A percentile compares a stretch with the other conserved stretches of the same genome.
phyloP scores from a whole-genome alignment of 192 early-diverging fungal genomes.

The Backusella morwellensis region DNA sequence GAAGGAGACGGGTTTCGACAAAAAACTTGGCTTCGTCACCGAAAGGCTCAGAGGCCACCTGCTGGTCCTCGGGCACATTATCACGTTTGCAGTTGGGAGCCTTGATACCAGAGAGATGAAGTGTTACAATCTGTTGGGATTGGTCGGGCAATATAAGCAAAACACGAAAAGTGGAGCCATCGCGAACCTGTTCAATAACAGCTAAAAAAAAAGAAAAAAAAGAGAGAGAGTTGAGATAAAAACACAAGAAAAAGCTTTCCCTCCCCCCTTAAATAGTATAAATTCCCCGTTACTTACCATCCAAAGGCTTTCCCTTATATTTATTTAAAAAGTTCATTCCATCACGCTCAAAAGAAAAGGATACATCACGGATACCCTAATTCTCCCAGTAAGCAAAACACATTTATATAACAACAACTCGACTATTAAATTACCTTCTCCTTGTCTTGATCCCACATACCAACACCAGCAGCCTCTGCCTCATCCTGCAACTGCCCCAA shows the following conservation, averaged over 20 bases:
- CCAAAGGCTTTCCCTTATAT: conserved; percentile 78
- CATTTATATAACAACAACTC: neutral
- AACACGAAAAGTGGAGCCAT: conserved; percentile 82
- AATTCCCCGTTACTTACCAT: conserved; percentile 44
- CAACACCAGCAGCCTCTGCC: conserved; percentile 67
- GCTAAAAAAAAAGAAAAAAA: conserved; percentile 38
- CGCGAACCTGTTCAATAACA: conserved; percentile 94
- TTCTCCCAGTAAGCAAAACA: neutral
- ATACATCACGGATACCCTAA: conserved; percentile 49
- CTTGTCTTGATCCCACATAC: conserved; percentile 71
- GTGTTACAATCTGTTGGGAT: conserved; percentile 70
- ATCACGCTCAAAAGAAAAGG: conserved; percentile 64
- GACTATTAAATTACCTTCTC: conserved; percentile 35
- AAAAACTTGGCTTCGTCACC: conserved; percentile 93
- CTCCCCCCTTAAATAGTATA: neutral
- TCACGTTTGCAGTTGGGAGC: conserved; percentile 75
- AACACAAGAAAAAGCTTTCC: too few relatives aligned
- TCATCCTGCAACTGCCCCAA: conserved; percentile 66
- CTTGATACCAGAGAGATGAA: conserved; percentile 83
- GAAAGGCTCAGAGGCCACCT: conserved; percentile 73
- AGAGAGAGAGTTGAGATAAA: too few relatives aligned
- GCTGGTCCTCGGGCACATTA: conserved; percentile 61
- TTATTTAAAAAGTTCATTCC: conserved; percentile 68
- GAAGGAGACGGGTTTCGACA: conserved; percentile 86
- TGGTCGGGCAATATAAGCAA: conserved; percentile 59